phyloP scores from a whole-genome alignment of 2,329 filamentous ascomycete species.

The Myriosclerotinia duriaeana region DNA sequence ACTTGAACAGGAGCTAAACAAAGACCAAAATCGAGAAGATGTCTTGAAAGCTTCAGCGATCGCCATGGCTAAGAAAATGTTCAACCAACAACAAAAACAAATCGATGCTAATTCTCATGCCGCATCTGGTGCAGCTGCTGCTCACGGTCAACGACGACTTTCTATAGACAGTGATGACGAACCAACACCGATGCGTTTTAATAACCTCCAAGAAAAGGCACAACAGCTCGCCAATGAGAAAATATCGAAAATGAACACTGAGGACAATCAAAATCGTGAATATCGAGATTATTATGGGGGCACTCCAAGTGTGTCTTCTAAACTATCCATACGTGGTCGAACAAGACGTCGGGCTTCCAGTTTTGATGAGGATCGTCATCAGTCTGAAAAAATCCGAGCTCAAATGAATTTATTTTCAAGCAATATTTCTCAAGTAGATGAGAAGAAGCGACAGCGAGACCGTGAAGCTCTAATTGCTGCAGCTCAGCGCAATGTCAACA shows the following conservation, averaged over 20 bases:
- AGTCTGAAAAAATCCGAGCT: constrained; percentile 69
- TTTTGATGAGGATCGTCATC: constrained; percentile 60
- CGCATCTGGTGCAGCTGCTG: constrained; percentile 38
- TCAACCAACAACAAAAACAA: constrained; percentile 63
- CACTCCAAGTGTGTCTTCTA: constrained; percentile 49
- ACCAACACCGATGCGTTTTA: constrained; percentile 52
- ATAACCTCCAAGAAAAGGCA: constrained; percentile 79
- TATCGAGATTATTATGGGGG: constrained; percentile 73
- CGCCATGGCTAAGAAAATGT: constrained; percentile 89
- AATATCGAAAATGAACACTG: constrained; percentile 74
- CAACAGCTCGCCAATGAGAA: constrained; percentile 83
- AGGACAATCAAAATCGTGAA: constrained; percentile 60
- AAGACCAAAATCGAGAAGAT: constrained; percentile 71
- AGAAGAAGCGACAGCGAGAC: constrained; percentile 71
- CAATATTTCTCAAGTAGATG: constrained; percentile 66
- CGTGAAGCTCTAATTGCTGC: constrained; percentile 72
- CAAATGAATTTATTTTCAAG: constrained; percentile 79
- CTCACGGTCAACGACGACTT: constrained; percentile 39
- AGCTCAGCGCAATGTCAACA: constrained; percentile 83
- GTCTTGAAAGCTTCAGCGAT: constrained; percentile 78
- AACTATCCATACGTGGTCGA: constrained; percentile 54
- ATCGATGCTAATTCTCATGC: constrained; percentile 40
- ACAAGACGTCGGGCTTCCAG: constrained; percentile 65
- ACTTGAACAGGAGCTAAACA: constrained; percentile 51
- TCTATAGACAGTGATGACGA: constrained; percentile 42